Evolutionary conservation across 768 basidiomycete species (phyloP).

Genomic region (Leccinum subgranulosum): DNA sequence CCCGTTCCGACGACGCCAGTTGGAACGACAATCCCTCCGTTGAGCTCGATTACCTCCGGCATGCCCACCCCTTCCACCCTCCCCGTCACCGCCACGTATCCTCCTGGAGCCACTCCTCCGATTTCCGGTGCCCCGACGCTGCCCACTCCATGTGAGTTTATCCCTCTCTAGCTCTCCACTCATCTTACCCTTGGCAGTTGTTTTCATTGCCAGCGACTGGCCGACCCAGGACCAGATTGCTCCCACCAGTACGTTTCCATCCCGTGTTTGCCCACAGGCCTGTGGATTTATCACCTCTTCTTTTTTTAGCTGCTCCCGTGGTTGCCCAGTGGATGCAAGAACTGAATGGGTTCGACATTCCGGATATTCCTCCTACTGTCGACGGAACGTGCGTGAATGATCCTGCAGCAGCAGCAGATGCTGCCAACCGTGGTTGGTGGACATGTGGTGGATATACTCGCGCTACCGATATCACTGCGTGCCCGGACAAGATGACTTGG

Average conservation of each 20-base stretch:
- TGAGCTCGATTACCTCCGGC: slow-evolving; percentile 57
- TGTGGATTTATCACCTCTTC: neutral
- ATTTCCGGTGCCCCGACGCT: slow-evolving; percentile 63
- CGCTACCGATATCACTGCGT: slow-evolving; percentile 56
- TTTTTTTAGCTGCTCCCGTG: slow-evolving; percentile 33
- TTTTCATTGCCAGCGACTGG: slow-evolving; percentile 49
- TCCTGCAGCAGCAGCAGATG: slow-evolving; percentile 51
- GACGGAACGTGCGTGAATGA: slow-evolving; percentile 71
- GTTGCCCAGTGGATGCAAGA: slow-evolving; percentile 78
- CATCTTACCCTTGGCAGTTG: slow-evolving; percentile 34
- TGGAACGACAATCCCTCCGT: slow-evolving; percentile 52
- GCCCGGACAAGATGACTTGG: slow-evolving; percentile 70
- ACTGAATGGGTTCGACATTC: slow-evolving; percentile 67
- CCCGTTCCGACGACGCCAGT: slow-evolving; percentile 29
- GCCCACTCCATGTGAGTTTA: slow-evolving; percentile 56
- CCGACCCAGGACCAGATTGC: slow-evolving; percentile 61
- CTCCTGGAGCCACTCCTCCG: slow-evolving; percentile 59
- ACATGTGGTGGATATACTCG: slow-evolving; percentile 77
- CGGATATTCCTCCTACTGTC: slow-evolving; percentile 54
- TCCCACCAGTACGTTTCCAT: slow-evolving; percentile 46
- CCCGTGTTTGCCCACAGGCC: neutral
- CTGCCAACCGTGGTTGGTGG: slow-evolving; percentile 82
- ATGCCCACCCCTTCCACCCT: slow-evolving; percentile 55
- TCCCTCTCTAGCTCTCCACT: neutral
- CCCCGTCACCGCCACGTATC: slow-evolving; percentile 48